phyloP scores from a whole-genome alignment of 768 basidiomycete species.

The Boletus vermiculosoides region DNA sequence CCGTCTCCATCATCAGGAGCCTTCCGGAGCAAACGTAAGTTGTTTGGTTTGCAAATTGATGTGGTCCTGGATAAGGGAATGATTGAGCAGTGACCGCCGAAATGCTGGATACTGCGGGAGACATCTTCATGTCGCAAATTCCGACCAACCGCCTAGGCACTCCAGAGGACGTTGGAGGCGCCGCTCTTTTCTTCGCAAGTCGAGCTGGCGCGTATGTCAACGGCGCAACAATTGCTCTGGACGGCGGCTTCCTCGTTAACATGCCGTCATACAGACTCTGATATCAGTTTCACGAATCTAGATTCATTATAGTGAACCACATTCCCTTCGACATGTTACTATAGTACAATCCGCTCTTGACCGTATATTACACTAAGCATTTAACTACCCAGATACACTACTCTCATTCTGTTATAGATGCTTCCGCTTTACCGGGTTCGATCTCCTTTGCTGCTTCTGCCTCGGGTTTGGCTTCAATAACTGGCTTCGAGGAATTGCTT shows the following conservation, averaged over 20 bases:
- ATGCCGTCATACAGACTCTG: slow-evolving; percentile 37
- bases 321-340: neutral
- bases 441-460: slow-evolving; percentile 3
- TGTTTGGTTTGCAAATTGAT: neutral
- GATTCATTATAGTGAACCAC: neutral
- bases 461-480: slow-evolving; percentile 9
- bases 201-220: slow-evolving; percentile 62
- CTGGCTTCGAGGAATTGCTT: slow-evolving; percentile 8
- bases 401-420: slow-evolving; percentile 1
- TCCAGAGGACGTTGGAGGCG: slow-evolving; percentile 63
- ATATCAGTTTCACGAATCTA: neutral
- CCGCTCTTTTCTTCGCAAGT: slow-evolving; percentile 60
- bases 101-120: slow-evolving; percentile 46
- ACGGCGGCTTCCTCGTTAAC: slow-evolving; percentile 54
- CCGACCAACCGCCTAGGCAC: slow-evolving; percentile 57
- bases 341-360: neutral
- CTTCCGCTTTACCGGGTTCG: neutral
- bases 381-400: slow-evolving; percentile 1
- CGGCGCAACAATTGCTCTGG: slow-evolving; percentile 60
- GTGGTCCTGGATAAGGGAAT: slow-evolving; percentile 1
- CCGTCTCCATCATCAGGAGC: slow-evolving; percentile 23
- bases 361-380: slow-evolving; percentile 4
- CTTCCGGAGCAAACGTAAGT: slow-evolving; percentile 44
- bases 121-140: slow-evolving; percentile 41
- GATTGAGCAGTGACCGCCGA: slow-evolving; percentile 49